Evolutionary conservation across 2,329 filamentous ascomycete species (phyloP), one percentile per base, ranked within the genome.

Genomic region (Passalora sequoiae): DNA sequence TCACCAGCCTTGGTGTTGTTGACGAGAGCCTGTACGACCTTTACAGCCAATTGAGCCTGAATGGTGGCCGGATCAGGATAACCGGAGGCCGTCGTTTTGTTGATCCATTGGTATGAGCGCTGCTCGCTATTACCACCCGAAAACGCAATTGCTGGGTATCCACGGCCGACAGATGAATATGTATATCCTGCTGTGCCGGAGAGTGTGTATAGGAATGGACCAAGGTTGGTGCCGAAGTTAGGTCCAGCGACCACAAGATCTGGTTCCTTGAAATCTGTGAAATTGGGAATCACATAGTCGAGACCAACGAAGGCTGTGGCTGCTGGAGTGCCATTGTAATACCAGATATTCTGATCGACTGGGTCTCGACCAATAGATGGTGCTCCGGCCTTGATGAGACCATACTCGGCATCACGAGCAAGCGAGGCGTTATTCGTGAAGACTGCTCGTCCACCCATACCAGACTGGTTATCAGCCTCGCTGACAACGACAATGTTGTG

Each of bases 261-360:
- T 1, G 74, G 73, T 2, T 66, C 66, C n/a, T 58, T 64, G 53
- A 74, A 69, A 54, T 71, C 65, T 49, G 66, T 68, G 55, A 69
- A 74, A 10, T 57, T 62, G 1, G 75, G 75, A 12, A 79, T 64
- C 6, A 80, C 72, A 32, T 74, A 77, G 62, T 79, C 75, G 28
- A 38, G 35, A 27, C 33, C 35, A 4, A 80, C 73, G 44, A 78
- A 73, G 1, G 73, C 75, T 52, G 72, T 75, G 0, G 75, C 71
- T 0, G 73, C 74, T 0, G 77, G 74, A 0, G 76, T 80, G 16
- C 76, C 76, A 40, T 79, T 76, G 61, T 78, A 80, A 56, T 80
- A 79, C 74, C 74, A 80, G 50, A 80, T 76, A 47, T 76, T 68
- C 40, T 64, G 64, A 44, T 79, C 73, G 19, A 29, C 56, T 9